Percentiles rank a stretch among this genome's conserved stretches.
phyloP scores from a whole-genome alignment of 2,329 filamentous ascomycete species.

The Aspergillus proliferans region DNA sequence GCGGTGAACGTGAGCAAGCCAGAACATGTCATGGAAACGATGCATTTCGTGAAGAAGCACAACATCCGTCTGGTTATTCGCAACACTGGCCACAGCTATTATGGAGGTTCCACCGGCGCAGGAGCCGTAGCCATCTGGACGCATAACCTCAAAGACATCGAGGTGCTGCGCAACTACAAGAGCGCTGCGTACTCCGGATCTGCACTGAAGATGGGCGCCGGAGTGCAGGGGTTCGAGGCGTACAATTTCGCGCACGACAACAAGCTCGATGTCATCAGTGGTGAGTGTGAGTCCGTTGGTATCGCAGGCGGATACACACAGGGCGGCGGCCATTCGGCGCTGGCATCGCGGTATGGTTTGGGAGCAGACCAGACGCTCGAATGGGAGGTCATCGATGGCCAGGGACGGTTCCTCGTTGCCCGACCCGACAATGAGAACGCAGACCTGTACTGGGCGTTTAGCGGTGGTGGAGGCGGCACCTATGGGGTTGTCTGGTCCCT shows the following conservation, averaged over 20 bases:
- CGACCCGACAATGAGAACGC: slow-evolving; percentile 40
- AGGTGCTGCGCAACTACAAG: slow-evolving; percentile 28
- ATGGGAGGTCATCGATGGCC: slow-evolving; percentile 49
- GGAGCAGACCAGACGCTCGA: slow-evolving; percentile 55
- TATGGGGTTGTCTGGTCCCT: slow-evolving; percentile 54
- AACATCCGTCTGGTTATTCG: slow-evolving; percentile 47
- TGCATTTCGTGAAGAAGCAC: slow-evolving; percentile 40
- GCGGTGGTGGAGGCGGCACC: slow-evolving; percentile 55
- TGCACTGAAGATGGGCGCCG: slow-evolving; percentile 50
- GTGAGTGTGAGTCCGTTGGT: slow-evolving; percentile 52
- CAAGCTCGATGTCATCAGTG: slow-evolving; percentile 50
- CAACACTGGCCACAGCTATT: slow-evolving; percentile 37
- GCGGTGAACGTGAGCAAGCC: slow-evolving; percentile 29
- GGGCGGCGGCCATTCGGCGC: slow-evolving; percentile 54
- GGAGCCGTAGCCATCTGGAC: slow-evolving; percentile 39
- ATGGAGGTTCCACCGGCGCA: slow-evolving; percentile 56
- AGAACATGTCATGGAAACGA: slow-evolving; percentile 16
- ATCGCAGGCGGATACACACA: slow-evolving; percentile 55
- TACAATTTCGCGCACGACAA: slow-evolving; percentile 43
- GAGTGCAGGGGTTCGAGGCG: slow-evolving; percentile 47
- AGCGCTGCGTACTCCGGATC: slow-evolving; percentile 43
- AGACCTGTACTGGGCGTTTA: slow-evolving; percentile 59
- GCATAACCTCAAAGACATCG: slow-evolving; percentile 25
- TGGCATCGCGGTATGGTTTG: slow-evolving; percentile 52
- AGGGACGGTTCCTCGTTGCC: slow-evolving; percentile 45